Conservation (phyloP, 345 rosid genomes). For the Tarenaya hassleriana region DNA sequence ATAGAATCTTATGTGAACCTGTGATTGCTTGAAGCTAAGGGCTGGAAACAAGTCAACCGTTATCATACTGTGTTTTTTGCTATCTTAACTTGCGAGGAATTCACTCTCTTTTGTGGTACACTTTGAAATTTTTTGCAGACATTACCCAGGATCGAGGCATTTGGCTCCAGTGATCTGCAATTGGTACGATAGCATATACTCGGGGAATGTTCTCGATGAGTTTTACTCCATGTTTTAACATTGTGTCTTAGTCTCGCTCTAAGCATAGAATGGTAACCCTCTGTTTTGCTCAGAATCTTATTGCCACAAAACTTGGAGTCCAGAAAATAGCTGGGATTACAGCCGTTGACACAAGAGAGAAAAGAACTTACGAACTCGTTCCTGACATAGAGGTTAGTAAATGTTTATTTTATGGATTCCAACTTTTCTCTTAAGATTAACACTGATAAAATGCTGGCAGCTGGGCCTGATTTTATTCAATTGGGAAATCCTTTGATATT, state of each 20-base stretch:
- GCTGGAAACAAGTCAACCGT: too few relatives aligned
- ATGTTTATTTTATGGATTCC: background rate
- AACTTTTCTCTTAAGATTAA: slow-evolving; percentile 3
- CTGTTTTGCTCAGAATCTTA: slow-evolving; percentile 48
- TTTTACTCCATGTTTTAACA: background rate
- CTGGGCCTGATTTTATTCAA: too few relatives aligned
- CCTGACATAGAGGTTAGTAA: slow-evolving; percentile 80
- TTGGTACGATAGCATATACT: slow-evolving; percentile 43
- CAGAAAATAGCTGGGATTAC: slow-evolving; percentile 73
- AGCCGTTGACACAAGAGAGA: slow-evolving; percentile 61
- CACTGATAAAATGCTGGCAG: too few relatives aligned
- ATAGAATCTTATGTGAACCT: too few relatives aligned
- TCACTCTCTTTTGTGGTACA: slow-evolving; percentile 5
- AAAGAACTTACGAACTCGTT: slow-evolving; percentile 54
- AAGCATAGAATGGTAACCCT: slow-evolving; percentile 1
- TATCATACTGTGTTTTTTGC: background rate
- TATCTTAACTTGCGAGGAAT: slow-evolving; percentile 2
- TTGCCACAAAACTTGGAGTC: slow-evolving; percentile 78
- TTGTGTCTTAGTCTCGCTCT: background rate
- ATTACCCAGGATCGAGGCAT: slow-evolving; percentile 64
- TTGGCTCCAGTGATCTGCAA: slow-evolving; percentile 52
- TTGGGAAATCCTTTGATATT: too few relatives aligned
- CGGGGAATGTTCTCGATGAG: background rate
- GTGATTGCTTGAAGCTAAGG: too few relatives aligned
- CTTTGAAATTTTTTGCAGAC: slow-evolving; percentile 40